phyloP scores from a whole-genome alignment of 1,139 yeast genomes.

The Candida smagusa region DNA sequence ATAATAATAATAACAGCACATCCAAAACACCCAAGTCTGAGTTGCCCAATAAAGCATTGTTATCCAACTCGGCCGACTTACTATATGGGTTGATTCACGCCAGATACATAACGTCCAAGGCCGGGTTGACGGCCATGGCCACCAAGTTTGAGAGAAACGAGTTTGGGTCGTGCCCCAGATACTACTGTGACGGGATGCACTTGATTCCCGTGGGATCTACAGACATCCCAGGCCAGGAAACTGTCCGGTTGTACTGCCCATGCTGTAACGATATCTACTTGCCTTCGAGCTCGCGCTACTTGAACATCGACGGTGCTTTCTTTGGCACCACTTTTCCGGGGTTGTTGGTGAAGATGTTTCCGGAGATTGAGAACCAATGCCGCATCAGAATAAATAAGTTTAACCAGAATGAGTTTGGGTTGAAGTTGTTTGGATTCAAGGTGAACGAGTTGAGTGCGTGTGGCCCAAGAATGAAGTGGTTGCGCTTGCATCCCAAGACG shows the following conservation, averaged over 20 bases:
- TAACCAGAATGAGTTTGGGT: conserved; percentile 54
- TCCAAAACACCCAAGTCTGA: conserved; percentile 27
- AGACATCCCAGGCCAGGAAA: conserved; percentile 87
- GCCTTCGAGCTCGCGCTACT: conserved; percentile 80
- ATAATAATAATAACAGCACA: conserved; percentile 6
- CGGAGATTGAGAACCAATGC: conserved; percentile 64
- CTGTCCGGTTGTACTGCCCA: conserved; percentile 91
- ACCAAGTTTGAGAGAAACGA: conserved; percentile 85
- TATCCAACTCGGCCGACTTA: conserved; percentile 88
- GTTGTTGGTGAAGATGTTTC: conserved; percentile 81
- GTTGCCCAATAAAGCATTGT: conserved; percentile 66
- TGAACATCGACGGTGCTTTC: conserved; percentile 91
- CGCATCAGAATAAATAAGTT: conserved; percentile 53
- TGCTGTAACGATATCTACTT: conserved; percentile 88
- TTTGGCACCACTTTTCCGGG: conserved; percentile 97
- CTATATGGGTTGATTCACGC: conserved; percentile 94
- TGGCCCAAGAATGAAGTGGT: conserved; percentile 96
- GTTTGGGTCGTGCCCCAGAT: conserved; percentile 91
- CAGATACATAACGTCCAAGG: conserved; percentile 81
- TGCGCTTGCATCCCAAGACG: conserved; percentile 69
- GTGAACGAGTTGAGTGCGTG: conserved; percentile 70
- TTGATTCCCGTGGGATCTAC: conserved; percentile 89
- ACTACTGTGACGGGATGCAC: conserved; percentile 87
- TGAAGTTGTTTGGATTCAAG: conserved; percentile 85
- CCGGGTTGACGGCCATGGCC: conserved; percentile 93